Percentiles rank a stretch among this genome's conserved stretches.
Conservation (phyloP, 2,329 filamentous ascomycete genomes). For the Apiospora hydei region DNA sequence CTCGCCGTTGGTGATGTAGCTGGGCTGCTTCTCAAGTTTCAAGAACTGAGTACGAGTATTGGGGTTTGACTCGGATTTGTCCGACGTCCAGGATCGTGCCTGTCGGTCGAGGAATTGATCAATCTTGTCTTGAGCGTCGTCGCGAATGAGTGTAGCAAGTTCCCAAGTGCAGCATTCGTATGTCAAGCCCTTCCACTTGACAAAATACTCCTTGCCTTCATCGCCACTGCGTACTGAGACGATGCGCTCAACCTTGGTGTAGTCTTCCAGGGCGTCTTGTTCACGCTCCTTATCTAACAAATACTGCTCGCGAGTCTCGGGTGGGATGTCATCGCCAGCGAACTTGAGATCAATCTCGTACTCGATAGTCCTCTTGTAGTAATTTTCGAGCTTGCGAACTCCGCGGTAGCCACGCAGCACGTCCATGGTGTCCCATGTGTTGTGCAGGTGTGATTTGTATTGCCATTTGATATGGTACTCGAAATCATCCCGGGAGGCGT, state of each 20-base stretch:
- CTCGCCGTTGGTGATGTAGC: constrained; percentile 84
- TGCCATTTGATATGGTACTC: constrained; percentile 98
- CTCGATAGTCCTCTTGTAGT: constrained; percentile 83
- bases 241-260: constrained; percentile 90
- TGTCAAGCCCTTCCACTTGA: constrained; percentile 95
- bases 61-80: constrained; percentile 77
- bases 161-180: constrained; percentile 99
- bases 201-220: constrained; percentile 84
- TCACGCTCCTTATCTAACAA: constrained; percentile 93
- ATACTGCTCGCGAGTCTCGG: constrained; percentile 91
- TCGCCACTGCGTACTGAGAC: constrained; percentile 85
- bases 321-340: constrained; percentile 76
- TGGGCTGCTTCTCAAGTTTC: constrained; percentile 80
- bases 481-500: constrained; percentile 75
- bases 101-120: constrained; percentile 89
- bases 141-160: constrained; percentile 73
- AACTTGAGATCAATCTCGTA: constrained; percentile 80
- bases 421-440: constrained; percentile 89
- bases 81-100: constrained; percentile 80
- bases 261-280: constrained; percentile 86
- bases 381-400: constrained; percentile 91
- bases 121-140: constrained; percentile 85
- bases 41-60: constrained; percentile 77
- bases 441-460: constrained; percentile 91
- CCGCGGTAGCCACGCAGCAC: constrained; percentile 80